Conservation (phyloP, 352 stramenopile species). For the Pythium rishiriense region DNA sequence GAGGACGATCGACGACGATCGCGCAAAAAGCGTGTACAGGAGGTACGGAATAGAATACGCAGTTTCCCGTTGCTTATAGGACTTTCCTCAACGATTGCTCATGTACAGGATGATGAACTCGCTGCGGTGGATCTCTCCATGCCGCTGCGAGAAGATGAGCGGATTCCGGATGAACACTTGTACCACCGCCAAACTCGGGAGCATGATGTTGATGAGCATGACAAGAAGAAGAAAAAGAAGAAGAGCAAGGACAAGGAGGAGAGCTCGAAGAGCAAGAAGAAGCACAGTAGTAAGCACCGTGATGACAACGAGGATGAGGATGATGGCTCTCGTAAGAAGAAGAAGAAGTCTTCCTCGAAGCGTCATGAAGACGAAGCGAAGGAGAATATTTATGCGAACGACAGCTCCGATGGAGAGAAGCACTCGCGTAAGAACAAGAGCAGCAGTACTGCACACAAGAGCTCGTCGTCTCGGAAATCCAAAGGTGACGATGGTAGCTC, state of each 20-base stretch:
- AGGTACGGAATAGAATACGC: conserved; percentile 26
- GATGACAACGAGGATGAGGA: conserved; percentile 33
- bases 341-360: conserved; percentile 40
- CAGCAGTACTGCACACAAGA: conserved; percentile 28
- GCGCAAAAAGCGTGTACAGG: conserved; percentile 53
- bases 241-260: conserved; percentile 48
- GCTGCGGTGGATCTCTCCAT: conserved; percentile 77
- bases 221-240: conserved; percentile 63
- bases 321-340: conserved; percentile 31
- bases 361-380: conserved; percentile 36
- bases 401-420: conserved; percentile 37
- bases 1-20: conserved; percentile 61
- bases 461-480: conserved; percentile 16
- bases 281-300: conserved; percentile 38
- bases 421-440: conserved; percentile 45
- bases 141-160: conserved; percentile 72
- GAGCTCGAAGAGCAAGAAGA: conserved; percentile 38
- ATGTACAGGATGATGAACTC: conserved; percentile 53
- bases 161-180: conserved; percentile 81
- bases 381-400: conserved; percentile 54
- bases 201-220: conserved; percentile 20
- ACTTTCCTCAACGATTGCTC: too few species aligned
- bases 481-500: conserved; percentile 11
- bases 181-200: conserved; percentile 61
- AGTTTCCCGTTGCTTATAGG: not conserved